Conservation (phyloP, 1,139 yeast species). For the Lodderomyces oxycetoniae region DNA sequence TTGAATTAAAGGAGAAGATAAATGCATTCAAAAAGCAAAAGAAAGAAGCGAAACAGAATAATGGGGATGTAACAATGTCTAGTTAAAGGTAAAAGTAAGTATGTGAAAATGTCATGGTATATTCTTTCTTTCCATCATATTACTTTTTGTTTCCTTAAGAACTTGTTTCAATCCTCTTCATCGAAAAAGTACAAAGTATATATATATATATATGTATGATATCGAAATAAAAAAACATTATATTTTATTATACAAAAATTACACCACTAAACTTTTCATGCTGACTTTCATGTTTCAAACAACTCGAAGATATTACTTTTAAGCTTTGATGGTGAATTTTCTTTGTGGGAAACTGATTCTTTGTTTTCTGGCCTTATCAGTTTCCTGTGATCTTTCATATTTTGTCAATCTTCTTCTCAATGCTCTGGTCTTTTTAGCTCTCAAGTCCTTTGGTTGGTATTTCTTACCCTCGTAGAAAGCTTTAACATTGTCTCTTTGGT, state of each 20-base stretch:
- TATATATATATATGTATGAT: too few species aligned
- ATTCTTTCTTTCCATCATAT: too few species aligned
- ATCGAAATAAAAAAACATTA: too few species aligned
- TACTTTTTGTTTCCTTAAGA: too few species aligned
- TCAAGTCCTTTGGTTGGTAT: conserved; percentile 97
- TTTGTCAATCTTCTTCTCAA: conserved; percentile 95
- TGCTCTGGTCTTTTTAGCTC: conserved; percentile 99
- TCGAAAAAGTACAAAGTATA: too few species aligned
- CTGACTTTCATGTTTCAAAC: not conserved
- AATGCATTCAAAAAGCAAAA: conserved; percentile 49
- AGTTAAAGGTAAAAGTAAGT: too few species aligned
- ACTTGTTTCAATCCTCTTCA: too few species aligned
- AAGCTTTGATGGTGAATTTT: conserved; percentile 98
- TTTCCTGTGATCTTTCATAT: conserved; percentile 74
- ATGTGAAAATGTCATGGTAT: too few species aligned
- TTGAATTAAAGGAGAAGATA: conserved; percentile 60
- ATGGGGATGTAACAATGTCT: conserved; percentile 19
- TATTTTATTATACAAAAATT: conserved; percentile 1
- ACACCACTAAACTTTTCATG: conserved; percentile 1
- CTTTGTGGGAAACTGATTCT: conserved; percentile 96
- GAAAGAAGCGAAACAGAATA: conserved; percentile 17
- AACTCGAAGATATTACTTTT: conserved; percentile 29
- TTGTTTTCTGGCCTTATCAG: conserved; percentile 89
- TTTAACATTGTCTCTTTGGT: conserved; percentile 94
- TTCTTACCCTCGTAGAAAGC: conserved; percentile 96